These are phyloP conservation scores for Synchytrium microbalum DNA, from an alignment of 371 early-diverging fungal species.

Conservation along the genomic window DNA sequence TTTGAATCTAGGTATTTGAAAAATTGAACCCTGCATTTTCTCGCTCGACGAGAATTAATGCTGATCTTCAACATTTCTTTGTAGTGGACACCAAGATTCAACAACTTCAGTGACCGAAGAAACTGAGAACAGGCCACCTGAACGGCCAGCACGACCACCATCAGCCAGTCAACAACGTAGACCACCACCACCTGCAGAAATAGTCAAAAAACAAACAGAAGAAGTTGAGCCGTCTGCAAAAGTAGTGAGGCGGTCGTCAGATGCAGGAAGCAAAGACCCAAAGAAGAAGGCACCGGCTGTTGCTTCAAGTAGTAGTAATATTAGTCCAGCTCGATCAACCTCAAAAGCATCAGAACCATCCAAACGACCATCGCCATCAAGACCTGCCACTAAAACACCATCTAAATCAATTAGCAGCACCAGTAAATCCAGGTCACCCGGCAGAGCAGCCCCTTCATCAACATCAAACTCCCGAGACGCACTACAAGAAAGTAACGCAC, in stretches of 20 bases:
- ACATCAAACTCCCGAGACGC: neutral
- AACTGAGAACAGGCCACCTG: neutral
- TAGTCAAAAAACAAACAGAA: neutral
- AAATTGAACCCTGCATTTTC: too few relatives aligned
- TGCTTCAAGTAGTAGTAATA: neutral
- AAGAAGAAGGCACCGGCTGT: neutral
- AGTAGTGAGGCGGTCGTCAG: neutral
- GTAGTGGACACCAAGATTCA: too few relatives aligned
- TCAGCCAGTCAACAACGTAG: neutral
- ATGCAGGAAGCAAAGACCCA: neutral
- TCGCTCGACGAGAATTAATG: too few relatives aligned
- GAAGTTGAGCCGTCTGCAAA: neutral
- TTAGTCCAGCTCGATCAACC: neutral
- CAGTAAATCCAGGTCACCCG: too few relatives aligned
- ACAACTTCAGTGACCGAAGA: too few relatives aligned
- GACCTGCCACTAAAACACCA: neutral
- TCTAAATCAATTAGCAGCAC: too few relatives aligned
- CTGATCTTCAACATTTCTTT: too few relatives aligned
- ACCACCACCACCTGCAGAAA: conserved; percentile 1
- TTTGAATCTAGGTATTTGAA: too few relatives aligned
- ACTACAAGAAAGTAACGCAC: neutral
- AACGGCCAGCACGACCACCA: conserved; percentile 1
- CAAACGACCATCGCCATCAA: neutral
- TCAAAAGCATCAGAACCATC: neutral
- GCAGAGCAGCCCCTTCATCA: neutral